Conservation (phyloP, 129 eudicot genomes). For the Artemisia argyi region DNA sequence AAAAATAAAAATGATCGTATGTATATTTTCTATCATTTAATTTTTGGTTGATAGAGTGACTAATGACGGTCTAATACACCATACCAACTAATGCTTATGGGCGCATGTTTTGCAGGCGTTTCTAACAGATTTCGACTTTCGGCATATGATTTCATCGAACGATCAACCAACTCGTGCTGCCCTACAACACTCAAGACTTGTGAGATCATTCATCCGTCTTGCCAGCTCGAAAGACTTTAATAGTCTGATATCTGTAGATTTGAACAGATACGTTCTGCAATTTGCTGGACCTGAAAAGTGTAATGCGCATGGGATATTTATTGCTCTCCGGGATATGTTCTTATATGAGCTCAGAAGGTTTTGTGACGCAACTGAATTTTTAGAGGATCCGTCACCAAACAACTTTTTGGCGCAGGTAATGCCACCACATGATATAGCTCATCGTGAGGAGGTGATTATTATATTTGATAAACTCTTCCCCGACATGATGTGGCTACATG, state of each 20-base stretch:
- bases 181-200: conserved; percentile 7
- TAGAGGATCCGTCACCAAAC: no score
- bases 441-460: background rate
- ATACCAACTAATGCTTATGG: background rate
- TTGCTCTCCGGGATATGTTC: no score
- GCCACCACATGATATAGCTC: background rate
- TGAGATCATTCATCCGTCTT: conserved; percentile 24
- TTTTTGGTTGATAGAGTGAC: no score
- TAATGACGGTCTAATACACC: background rate
- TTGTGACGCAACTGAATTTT: no score
- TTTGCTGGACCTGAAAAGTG: background rate
- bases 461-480: conserved; percentile 3
- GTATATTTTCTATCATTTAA: no score
- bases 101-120: background rate
- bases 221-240: background rate
- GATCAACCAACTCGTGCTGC: background rate
- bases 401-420: no score
- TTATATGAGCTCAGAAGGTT: no score
- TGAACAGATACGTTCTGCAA: background rate
- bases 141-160: no score
- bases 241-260: background rate
- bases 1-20: no score
- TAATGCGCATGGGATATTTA: no score
- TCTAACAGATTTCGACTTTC: no score
- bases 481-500: no score